phyloP scores from a whole-genome alignment of 306 rosid species.

The Luffa aegyptiaca region DNA sequence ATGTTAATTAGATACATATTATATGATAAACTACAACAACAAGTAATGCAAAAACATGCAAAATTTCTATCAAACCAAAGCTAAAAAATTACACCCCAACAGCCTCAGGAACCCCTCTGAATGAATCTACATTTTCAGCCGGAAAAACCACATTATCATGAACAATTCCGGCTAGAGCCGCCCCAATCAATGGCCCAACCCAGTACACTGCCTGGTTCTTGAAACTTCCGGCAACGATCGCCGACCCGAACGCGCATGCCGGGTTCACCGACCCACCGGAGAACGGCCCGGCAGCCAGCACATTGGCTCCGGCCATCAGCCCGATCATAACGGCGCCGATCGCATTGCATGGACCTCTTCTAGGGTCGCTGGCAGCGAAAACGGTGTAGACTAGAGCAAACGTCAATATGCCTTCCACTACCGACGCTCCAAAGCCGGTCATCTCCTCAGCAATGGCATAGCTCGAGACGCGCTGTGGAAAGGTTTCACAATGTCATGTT shows the following conservation, averaged over 20 bases:
- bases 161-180: constrained; percentile 55
- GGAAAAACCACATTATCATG: constrained; percentile 59
- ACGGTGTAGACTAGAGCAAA: constrained; percentile 66
- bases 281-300: constrained; percentile 66
- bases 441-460: constrained; percentile 59
- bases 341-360: constrained; percentile 42
- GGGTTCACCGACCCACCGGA: constrained; percentile 89
- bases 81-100: constrained; percentile 19
- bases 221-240: constrained; percentile 53
- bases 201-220: constrained; percentile 88
- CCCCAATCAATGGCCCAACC: constrained; percentile 90
- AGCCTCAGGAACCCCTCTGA: constrained; percentile 21
- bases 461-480: constrained; percentile 45
- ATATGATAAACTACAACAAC: neutral
- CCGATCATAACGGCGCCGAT: constrained; percentile 61
- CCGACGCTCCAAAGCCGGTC: constrained; percentile 90
- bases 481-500: too few species aligned
- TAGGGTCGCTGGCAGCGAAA: constrained; percentile 48
- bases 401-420: constrained; percentile 66
- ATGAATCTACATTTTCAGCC: constrained; percentile 17
- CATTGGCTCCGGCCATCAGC: constrained; percentile 49
- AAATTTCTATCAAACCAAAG: neutral
- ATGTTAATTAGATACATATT: neutral
- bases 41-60: neutral
- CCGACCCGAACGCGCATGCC: constrained; percentile 80